phyloP scores from a whole-genome alignment of 2,329 filamentous ascomycete genomes.

The Aureobasidium sp. region DNA sequence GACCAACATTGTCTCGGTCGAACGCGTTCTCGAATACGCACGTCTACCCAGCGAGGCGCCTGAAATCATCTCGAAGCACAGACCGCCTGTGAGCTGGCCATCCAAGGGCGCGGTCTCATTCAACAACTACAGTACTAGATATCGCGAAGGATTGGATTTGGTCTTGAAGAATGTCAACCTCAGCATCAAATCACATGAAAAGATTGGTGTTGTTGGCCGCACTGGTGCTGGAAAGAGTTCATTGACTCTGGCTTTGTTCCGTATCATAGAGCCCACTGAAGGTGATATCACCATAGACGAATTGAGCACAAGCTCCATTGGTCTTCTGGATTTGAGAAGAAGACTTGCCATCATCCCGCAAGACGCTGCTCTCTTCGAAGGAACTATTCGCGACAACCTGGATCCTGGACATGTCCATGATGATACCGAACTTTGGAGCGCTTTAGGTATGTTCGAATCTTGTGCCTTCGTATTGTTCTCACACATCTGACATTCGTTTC shows the following conservation, averaged over 20 bases:
- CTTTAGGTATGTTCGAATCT: constrained; percentile 60
- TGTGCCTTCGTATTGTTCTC: constrained; percentile 1
- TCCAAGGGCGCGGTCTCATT: constrained; percentile 82
- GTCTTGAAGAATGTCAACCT: constrained; percentile 90
- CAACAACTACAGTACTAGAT: constrained; percentile 88
- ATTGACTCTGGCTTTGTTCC: constrained; percentile 84
- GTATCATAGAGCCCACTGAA: constrained; percentile 80
- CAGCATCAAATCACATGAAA: constrained; percentile 91
- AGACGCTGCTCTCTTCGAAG: constrained; percentile 92
- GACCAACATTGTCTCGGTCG: constrained; percentile 98
- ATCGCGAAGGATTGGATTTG: constrained; percentile 80
- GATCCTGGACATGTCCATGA: constrained; percentile 93
- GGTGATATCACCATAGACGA: constrained; percentile 85
- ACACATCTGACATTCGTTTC: constrained; percentile 27
- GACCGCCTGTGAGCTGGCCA: constrained; percentile 87
- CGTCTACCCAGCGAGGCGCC: constrained; percentile 85
- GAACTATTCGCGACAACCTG: constrained; percentile 86
- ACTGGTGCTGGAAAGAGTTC: constrained; percentile 96
- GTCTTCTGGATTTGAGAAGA: constrained; percentile 77
- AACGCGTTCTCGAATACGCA: constrained; percentile 94
- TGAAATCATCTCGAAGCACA: constrained; percentile 81
- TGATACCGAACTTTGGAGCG: constrained; percentile 95
- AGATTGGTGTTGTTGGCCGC: constrained; percentile 93
- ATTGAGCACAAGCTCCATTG: constrained; percentile 83
- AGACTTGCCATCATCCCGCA: constrained; percentile 95